phyloP scores from a whole-genome alignment of 306 rosid species.

The Cucurbita pepo region DNA sequence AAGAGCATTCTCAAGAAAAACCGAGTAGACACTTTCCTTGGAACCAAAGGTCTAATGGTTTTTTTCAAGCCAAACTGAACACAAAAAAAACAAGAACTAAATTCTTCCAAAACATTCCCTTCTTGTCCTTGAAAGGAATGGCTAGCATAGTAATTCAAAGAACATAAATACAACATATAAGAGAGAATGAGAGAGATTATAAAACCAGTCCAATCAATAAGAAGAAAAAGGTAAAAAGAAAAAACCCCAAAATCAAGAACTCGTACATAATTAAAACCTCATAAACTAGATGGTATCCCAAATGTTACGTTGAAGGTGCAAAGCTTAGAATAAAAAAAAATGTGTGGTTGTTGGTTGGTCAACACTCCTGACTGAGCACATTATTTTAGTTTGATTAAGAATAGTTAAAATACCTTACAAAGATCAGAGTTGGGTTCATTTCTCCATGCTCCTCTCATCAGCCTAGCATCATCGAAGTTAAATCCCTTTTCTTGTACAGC shows the following conservation, averaged over 20 bases:
- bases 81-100: no score
- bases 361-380: neutral
- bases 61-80: neutral
- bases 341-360: neutral
- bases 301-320: neutral
- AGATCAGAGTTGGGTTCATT: slow-evolving; percentile 84
- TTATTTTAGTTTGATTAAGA: neutral
- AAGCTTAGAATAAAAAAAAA: neutral
- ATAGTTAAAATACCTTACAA: slow-evolving; percentile 44
- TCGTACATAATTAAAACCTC: neutral
- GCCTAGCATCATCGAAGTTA: slow-evolving; percentile 74
- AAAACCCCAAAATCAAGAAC: neutral
- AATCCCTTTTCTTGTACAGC: slow-evolving; percentile 68
- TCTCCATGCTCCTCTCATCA: slow-evolving; percentile 97
- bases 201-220: neutral
- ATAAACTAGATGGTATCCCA: neutral
- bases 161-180: neutral
- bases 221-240: neutral
- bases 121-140: neutral
- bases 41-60: neutral
- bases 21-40: neutral
- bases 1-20: neutral
- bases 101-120: neutral
- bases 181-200: neutral
- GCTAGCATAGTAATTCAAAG: neutral